Base-by-base conservation (phyloP, 495 filamentous ascomycete genomes). In the Monascus purpureus region DNA sequence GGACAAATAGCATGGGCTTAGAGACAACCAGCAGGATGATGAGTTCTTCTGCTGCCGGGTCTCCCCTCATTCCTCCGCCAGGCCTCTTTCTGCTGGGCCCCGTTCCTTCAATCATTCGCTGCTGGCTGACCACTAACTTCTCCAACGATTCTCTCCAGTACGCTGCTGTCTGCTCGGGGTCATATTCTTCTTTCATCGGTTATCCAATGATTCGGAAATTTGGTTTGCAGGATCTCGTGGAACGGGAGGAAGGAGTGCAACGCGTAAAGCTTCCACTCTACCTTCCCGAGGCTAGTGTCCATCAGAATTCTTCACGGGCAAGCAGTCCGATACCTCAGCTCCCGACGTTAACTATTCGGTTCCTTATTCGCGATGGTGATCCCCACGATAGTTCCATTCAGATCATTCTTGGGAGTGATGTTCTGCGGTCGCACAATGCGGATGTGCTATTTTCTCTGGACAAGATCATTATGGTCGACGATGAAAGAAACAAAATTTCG, bases 391-490 rank as follows among this genome's bases (percentile, higher is more conserved):
- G 61, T 38, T 57, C 58, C 16, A 80, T 93, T 25, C 77, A 82
- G 35, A 75, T 92, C 25, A 78, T 92, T 40, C 61, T 95, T 31
- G 87, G 87, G 25, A 92, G 82, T 44, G 86, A 97, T 49, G 67
- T 83, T 17, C 65, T 97, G 31, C 75, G 88, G 31, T 67, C 81
- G 17, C 82, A 92, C 51, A 87, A 78, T 46, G 87, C 85, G 14
- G 92, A 97, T 50, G 69, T 97, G 17, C 57, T 95, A 8, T 86
- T 97, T 47, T 95, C 90, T 0, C 80, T 86, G 36, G 93, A 93
- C 40, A 73, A 75, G 36, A 68, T 97, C 50, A 78, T 80, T 1
- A 65, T 96, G 27, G 83, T 85, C 39, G 82, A 88, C 45, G 80
- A 87, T 45, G 81, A 88, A 17, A 69, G 80, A 24, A 82, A 81